Evolutionary conservation across 2,329 filamentous ascomycete species (phyloP).

Genomic region (Magnaporthales sp.): DNA sequence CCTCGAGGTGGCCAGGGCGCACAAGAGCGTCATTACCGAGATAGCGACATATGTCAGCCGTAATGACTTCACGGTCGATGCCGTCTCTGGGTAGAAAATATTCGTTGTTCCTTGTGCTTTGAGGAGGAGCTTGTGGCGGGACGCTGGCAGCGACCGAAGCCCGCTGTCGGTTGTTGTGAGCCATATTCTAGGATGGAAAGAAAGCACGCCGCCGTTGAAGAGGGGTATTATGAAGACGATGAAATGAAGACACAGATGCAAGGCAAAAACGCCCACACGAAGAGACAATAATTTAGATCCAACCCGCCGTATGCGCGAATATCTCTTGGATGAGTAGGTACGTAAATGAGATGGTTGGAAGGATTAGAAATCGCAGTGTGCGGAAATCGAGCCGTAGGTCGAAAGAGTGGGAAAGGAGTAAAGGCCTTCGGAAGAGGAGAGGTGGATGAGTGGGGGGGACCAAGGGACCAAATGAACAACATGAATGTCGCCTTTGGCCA

Average conservation of each 20-base stretch:
- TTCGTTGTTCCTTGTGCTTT: constrained; percentile 48
- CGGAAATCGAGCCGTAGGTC: background rate
- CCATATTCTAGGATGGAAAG: background rate
- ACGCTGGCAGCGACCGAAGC: constrained; percentile 2
- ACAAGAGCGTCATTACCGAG: constrained; percentile 76
- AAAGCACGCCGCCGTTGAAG: background rate
- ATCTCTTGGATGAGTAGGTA: background rate
- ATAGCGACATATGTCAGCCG: constrained; percentile 76
- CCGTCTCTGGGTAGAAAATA: constrained; percentile 75
- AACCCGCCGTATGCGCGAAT: background rate
- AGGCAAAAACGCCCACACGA: background rate
- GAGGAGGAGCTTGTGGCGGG: constrained; percentile 2
- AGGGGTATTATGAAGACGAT: background rate
- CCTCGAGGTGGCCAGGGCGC: constrained; percentile 49
- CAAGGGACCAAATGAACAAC: background rate
- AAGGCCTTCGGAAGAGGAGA: background rate
- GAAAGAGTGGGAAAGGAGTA: background rate
- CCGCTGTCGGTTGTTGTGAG: background rate
- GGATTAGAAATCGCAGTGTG: background rate
- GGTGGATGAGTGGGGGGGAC: background rate
- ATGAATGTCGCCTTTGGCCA: background rate
- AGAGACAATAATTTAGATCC: background rate
- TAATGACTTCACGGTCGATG: constrained; percentile 78
- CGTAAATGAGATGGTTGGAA: background rate
- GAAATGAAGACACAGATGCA: background rate